A percentile compares a stretch with the other conserved stretches of the same genome.
These are phyloP conservation scores for Xerocomus nothofagi DNA, from an alignment of 1,284 basidiomycete genomes.

Conservation along the genomic window DNA sequence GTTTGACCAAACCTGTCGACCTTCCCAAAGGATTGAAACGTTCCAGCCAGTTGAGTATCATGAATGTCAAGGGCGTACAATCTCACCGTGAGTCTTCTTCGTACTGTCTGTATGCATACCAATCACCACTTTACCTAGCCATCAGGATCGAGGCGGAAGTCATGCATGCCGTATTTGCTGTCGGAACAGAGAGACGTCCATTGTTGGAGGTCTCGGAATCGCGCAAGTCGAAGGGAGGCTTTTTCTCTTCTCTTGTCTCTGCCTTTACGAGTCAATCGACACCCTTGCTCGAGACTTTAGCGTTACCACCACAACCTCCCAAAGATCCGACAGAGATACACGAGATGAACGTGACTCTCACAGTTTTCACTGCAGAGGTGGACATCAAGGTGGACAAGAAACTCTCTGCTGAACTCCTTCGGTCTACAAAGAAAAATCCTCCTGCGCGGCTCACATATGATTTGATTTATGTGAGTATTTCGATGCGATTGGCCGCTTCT, in stretches of 20 bases:
- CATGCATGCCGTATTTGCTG: slow-evolving; percentile 78
- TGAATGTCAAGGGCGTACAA: slow-evolving; percentile 25
- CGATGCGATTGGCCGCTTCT: not conserved
- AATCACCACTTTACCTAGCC: slow-evolving; percentile 38
- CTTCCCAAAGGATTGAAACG: slow-evolving; percentile 41
- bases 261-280: slow-evolving; percentile 51
- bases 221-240: slow-evolving; percentile 49
- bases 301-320: slow-evolving; percentile 38
- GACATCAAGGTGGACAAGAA: slow-evolving; percentile 73
- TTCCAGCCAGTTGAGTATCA: slow-evolving; percentile 22
- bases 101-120: not conserved
- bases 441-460: slow-evolving; percentile 79
- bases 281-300: slow-evolving; percentile 33
- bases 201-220: slow-evolving; percentile 37
- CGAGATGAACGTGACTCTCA: slow-evolving; percentile 70
- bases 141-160: slow-evolving; percentile 83
- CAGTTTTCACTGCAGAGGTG: slow-evolving; percentile 83
- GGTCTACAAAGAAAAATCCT: slow-evolving; percentile 95
- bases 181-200: slow-evolving; percentile 63
- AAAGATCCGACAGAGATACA: slow-evolving; percentile 60
- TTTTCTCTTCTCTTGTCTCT: slow-evolving; percentile 79
- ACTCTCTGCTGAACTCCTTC: slow-evolving; percentile 76
- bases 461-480: slow-evolving; percentile 76
- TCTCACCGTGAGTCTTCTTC: slow-evolving; percentile 20
- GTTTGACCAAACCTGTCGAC: slow-evolving; percentile 53